phyloP scores from a whole-genome alignment of 106 monocot species.

The Allium fistulosum region DNA sequence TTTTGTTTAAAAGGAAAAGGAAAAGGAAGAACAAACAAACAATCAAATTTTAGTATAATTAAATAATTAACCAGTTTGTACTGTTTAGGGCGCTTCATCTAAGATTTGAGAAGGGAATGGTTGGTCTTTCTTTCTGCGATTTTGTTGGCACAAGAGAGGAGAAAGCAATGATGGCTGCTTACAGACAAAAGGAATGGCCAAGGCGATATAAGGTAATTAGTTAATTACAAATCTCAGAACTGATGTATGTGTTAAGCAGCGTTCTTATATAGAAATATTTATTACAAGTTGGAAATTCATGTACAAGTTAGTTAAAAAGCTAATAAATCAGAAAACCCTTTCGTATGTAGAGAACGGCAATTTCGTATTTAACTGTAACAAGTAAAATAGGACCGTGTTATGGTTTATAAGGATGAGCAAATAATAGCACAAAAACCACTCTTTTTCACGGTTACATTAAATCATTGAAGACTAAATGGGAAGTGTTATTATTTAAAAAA shows the following conservation, averaged over 20 bases:
- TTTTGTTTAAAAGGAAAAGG: no score
- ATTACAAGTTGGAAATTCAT: no score
- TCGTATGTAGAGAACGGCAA: no score
- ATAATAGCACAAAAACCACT: no score
- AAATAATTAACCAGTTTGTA: conserved; percentile 4
- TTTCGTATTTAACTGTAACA: neutral
- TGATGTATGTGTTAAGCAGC: neutral
- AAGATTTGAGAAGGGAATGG: conserved; percentile 99
- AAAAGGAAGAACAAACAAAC: no score
- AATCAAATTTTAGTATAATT: neutral
- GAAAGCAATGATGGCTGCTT: conserved; percentile 95
- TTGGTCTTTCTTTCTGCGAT: conserved; percentile 96
- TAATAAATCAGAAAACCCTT: neutral
- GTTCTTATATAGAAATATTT: no score
- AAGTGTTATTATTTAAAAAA: neutral
- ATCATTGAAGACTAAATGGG: no score
- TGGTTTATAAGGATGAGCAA: no score
- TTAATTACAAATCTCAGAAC: conserved; percentile 16
- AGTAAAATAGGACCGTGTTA: no score
- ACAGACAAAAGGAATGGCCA: conserved; percentile 96
- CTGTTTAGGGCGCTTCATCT: conserved; percentile 83
- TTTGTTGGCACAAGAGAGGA: conserved; percentile 98
- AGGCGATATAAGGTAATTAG: conserved; percentile 87
- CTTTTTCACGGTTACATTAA: no score
- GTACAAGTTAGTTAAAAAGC: no score